Conservation (phyloP, 208 protist species). For the Acanthamoeba castellanii region DNA sequence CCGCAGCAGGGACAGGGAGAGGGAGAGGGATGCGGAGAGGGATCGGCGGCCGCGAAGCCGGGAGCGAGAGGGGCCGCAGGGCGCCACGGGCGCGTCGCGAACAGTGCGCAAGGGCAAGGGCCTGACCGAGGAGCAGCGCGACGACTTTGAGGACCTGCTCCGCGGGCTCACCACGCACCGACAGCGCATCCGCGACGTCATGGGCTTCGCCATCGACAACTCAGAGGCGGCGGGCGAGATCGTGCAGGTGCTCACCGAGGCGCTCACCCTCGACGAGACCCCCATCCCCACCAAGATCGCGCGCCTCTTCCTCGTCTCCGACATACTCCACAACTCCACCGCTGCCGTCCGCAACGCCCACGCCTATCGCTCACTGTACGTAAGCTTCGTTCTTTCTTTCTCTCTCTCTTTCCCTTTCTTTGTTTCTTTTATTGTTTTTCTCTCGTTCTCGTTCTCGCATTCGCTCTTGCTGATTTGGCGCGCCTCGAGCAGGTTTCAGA, state of each 20-base stretch:
- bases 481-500: constrained; percentile 63
- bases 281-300: constrained; percentile 82
- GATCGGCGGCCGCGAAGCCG: constrained; percentile 5
- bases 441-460: not conserved
- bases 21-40: constrained; percentile 41
- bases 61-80: constrained; percentile 28
- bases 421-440: not conserved
- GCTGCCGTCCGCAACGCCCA: constrained; percentile 73
- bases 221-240: constrained; percentile 71
- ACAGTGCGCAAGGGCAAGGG: not conserved
- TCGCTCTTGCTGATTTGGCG: not conserved
- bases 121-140: not conserved
- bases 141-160: constrained; percentile 76
- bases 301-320: constrained; percentile 84
- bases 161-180: constrained; percentile 36
- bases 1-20: not conserved
- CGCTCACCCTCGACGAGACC: constrained; percentile 78
- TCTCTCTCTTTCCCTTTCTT: not conserved
- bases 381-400: not conserved
- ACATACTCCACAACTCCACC: constrained; percentile 84
- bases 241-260: constrained; percentile 78
- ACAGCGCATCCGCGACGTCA: constrained; percentile 80
- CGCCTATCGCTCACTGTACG: constrained; percentile 69
- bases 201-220: constrained; percentile 84
- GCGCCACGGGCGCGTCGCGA: not conserved